Percentiles rank a stretch among this genome's conserved stretches.
Conservation (phyloP, 768 basidiomycete species). For the Auricularia sp. region DNA sequence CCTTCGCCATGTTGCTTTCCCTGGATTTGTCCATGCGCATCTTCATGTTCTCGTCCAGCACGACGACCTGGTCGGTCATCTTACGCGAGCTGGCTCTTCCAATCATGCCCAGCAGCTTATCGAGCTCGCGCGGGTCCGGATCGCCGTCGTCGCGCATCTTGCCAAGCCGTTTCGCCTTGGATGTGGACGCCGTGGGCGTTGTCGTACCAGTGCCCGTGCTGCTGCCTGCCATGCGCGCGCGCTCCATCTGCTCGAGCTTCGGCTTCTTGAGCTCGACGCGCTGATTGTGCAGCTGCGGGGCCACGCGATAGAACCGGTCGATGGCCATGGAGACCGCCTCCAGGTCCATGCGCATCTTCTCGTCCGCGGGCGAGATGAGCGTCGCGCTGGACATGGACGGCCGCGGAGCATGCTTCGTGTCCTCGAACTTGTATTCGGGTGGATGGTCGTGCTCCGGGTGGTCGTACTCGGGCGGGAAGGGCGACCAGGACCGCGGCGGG, state of each 20-base stretch:
- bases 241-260: constrained; percentile 65
- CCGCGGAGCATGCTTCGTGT: constrained; percentile 7
- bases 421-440: constrained; percentile 10
- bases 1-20: constrained; percentile 55
- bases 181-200: constrained; percentile 7
- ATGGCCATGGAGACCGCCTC: constrained; percentile 82
- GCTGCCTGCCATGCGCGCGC: constrained; percentile 37
- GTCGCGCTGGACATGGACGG: constrained; percentile 4
- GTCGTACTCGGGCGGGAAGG: constrained; percentile 48
- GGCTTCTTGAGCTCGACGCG: constrained; percentile 77
- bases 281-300: constrained; percentile 86
- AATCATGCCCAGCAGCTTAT: constrained; percentile 42
- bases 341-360: constrained; percentile 80
- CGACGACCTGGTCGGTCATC: constrained; percentile 59
- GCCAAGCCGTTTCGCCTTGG: constrained; percentile 41
- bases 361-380: constrained; percentile 28
- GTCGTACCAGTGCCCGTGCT: constrained; percentile 18
- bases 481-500: background rate
- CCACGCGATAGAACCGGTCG: constrained; percentile 73
- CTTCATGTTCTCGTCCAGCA: constrained; percentile 48
- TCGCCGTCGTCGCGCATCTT: constrained; percentile 27
- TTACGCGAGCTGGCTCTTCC: constrained; percentile 62
- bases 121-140: constrained; percentile 38
- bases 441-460: constrained; percentile 14
- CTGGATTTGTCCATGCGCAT: constrained; percentile 44